These are phyloP conservation scores for Aspergillus neoniger DNA, from an alignment of 2,329 filamentous ascomycete species.

Conservation along the genomic window DNA sequence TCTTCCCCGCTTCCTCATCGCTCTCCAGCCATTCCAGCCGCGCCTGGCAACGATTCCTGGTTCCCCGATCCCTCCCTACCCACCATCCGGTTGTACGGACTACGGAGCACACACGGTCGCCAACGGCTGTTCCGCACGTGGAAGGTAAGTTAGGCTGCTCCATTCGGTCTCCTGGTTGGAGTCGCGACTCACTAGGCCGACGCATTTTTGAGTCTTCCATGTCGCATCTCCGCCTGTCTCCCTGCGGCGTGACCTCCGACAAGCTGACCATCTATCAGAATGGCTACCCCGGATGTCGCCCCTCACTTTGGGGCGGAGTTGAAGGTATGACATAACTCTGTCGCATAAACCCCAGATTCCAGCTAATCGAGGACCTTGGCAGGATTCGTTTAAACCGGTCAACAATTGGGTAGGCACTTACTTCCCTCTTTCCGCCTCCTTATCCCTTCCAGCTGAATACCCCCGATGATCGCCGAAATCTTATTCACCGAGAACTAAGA, in stretches of 20 bases:
- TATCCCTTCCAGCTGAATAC: constrained; percentile 17
- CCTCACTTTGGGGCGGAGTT: constrained; percentile 91
- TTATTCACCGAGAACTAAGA: constrained; percentile 10
- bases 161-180: neutral
- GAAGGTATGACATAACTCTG: constrained; percentile 62
- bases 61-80: neutral
- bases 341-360: neutral
- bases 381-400: constrained; percentile 97
- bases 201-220: constrained; percentile 6
- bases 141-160: constrained; percentile 5
- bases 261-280: constrained; percentile 42
- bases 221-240: constrained; percentile 14
- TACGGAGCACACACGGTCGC: constrained; percentile 1
- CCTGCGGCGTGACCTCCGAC: constrained; percentile 29
- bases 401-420: constrained; percentile 72
- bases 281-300: constrained; percentile 80
- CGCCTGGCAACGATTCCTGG: neutral
- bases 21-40: neutral
- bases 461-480: constrained; percentile 13
- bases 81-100: neutral
- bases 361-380: constrained; percentile 29
- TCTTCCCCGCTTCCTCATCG: constrained; percentile 28
- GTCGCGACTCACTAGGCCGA: neutral
- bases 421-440: neutral
- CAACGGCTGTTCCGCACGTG: constrained; percentile 2